A percentile compares a stretch with the other conserved stretches of the same genome.
These are phyloP conservation scores for Lanzia echinophila DNA, from an alignment of 2,329 filamentous ascomycete genomes.

Conservation along the genomic window DNA sequence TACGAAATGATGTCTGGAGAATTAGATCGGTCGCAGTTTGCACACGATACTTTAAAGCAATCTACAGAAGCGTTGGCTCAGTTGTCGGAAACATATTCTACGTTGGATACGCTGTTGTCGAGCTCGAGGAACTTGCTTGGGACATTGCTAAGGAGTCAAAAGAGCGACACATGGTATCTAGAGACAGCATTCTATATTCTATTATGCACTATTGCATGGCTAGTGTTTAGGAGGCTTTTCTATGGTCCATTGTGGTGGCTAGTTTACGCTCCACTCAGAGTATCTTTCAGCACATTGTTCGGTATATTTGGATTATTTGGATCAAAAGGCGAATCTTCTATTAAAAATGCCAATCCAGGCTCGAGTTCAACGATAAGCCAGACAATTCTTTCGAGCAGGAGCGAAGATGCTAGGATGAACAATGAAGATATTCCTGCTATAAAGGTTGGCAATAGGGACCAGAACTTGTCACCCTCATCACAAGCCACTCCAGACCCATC, in stretches of 20 bases:
- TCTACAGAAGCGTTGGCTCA: constrained; percentile 76
- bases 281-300: constrained; percentile 54
- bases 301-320: constrained; percentile 43
- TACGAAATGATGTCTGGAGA: constrained; percentile 82
- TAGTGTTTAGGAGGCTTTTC: constrained; percentile 74
- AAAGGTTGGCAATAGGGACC: neutral
- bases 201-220: constrained; percentile 70
- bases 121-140: constrained; percentile 69
- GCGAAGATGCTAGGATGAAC: constrained; percentile 3
- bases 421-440: neutral
- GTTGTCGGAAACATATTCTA: constrained; percentile 73
- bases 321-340: constrained; percentile 10
- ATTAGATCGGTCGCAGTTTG: constrained; percentile 80
- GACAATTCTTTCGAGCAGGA: constrained; percentile 16
- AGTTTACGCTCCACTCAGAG: constrained; percentile 71
- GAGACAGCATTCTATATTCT: constrained; percentile 84
- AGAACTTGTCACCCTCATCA: neutral
- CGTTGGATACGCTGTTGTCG: constrained; percentile 69
- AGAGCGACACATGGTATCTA: constrained; percentile 97
- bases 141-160: constrained; percentile 77
- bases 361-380: constrained; percentile 10
- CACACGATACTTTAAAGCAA: constrained; percentile 79
- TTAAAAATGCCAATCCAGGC: constrained; percentile 11
- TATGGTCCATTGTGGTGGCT: constrained; percentile 92
- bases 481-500: constrained; percentile 7